Conservation (phyloP, 2,329 filamentous ascomycete genomes). For the Xylariales sp. region DNA sequence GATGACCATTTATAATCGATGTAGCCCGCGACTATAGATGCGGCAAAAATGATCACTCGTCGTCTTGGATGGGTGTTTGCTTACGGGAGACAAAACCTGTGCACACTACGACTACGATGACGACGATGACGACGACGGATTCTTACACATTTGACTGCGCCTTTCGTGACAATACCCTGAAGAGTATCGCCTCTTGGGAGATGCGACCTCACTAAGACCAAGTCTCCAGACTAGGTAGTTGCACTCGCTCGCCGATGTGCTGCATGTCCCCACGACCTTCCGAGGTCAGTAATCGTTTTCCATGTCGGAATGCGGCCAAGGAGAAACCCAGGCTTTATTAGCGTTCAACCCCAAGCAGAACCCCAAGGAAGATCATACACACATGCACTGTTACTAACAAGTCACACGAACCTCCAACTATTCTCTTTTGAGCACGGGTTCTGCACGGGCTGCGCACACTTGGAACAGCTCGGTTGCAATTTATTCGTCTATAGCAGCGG, state of each 20-base stretch:
- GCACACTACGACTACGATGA: slow-evolving; percentile 1
- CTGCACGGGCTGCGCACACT: slow-evolving; percentile 19
- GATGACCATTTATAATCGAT: slow-evolving; percentile 13
- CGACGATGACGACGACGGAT: slow-evolving; percentile 2
- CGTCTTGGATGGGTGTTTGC: not conserved
- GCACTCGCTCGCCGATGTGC: slow-evolving; percentile 31
- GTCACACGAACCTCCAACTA: slow-evolving; percentile 33
- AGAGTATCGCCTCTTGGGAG: slow-evolving; percentile 2
- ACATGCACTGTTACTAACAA: slow-evolving; percentile 24
- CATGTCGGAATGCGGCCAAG: slow-evolving; percentile 19
- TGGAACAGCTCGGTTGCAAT: slow-evolving; percentile 24
- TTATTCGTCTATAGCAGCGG: slow-evolving; percentile 19
- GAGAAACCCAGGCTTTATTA: slow-evolving; percentile 20
- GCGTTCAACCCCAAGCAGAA: slow-evolving; percentile 15
- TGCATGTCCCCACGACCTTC: slow-evolving; percentile 30
- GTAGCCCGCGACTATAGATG: not conserved
- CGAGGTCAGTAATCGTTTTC: slow-evolving; percentile 24
- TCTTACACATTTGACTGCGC: slow-evolving; percentile 9
- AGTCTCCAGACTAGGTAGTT: slow-evolving; percentile 8
- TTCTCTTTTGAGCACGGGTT: slow-evolving; percentile 28
- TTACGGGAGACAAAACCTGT: slow-evolving; percentile 15
- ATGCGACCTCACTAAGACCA: slow-evolving; percentile 23
- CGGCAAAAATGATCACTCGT: not conserved
- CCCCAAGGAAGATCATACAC: slow-evolving; percentile 22
- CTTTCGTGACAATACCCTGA: slow-evolving; percentile 11